Evolutionary conservation across 1,139 yeast genomes (phyloP).

Genomic region (Sugiyamaella castrensis): DNA sequence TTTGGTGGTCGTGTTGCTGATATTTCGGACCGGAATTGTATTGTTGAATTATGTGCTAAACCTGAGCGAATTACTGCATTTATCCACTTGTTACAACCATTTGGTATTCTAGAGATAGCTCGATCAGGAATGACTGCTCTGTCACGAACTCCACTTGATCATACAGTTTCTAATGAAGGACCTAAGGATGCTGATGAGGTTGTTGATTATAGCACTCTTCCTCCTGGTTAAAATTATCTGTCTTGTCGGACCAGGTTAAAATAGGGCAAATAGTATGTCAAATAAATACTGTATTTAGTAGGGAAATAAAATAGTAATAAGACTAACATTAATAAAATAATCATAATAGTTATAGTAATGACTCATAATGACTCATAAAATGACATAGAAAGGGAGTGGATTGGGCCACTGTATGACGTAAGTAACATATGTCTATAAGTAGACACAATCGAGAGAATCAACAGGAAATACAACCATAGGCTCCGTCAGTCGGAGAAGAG

Average conservation of each 20-base stretch:
- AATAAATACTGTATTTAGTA: background rate
- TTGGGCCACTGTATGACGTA: no score
- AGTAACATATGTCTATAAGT: no score
- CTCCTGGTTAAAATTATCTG: constrained; percentile 68
- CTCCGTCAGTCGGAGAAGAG: no score
- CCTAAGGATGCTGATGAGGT: constrained; percentile 62
- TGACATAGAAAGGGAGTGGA: no score
- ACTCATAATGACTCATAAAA: background rate
- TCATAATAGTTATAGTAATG: background rate
- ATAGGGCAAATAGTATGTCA: background rate
- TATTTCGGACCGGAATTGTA: constrained; percentile 88
- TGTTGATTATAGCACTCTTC: constrained; percentile 48
- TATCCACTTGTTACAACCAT: constrained; percentile 86
- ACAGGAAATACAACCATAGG: no score
- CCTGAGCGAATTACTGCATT: constrained; percentile 86
- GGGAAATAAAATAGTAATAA: background rate
- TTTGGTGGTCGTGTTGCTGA: constrained; percentile 94
- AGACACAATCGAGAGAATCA: no score
- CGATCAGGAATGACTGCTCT: constrained; percentile 99
- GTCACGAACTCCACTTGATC: constrained; percentile 85
- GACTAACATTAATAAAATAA: background rate
- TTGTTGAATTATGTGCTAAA: constrained; percentile 91
- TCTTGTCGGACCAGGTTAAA: background rate
- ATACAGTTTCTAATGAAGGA: constrained; percentile 45
- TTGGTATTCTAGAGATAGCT: constrained; percentile 93